Base-by-base conservation (phyloP, 495 filamentous ascomycete species). In the Penicillium pancosmium region DNA sequence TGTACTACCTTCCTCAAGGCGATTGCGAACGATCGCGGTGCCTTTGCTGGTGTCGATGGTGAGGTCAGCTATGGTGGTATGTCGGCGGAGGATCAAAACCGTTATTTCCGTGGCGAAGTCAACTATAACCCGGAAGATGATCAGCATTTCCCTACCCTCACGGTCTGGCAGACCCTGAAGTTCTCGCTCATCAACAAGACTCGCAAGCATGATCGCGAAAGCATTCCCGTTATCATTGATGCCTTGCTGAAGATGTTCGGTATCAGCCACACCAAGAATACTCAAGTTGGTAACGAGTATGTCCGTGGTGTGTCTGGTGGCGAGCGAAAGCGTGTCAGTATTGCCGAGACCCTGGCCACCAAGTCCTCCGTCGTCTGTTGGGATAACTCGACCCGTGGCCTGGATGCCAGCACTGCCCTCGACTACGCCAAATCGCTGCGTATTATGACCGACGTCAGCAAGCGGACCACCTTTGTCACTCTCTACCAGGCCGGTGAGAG, bases 91-190 rank as follows among this genome's bases (percentile, higher is more conserved):
- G 86, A 90, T 60, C 86, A 89, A 63, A 74, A 82, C 47, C 83
- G 85, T 63, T 78, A 82, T 54, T 93, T 91, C 73, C 82, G 88
- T 46, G 89, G 90, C 36, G 89, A 96, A 69, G 88, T 93, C 64
- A 90, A 88, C 65, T 92, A 92, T 70, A 92, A 92, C 63, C 82
- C 81, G 12, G 91, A 94, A 71, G 90, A 94, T 55, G 91, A 95
- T 60, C 79, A 86, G 47, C 91, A 93, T 70, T 86, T 93, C 65
- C 88, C 91, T 4, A 78, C 81, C 8, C 73, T 96, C 36, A 94
- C 87, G 2, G 91, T 96, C 2, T 87, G 80, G 84, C 84, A 93
- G 65, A 95, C 91, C 0, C 75, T 94, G 50, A 85, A 84, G n/a
- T 95, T 96, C 68, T 88, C 91, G 0, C 76, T 93, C 9, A 85